Evolutionary conservation across 768 basidiomycete genomes (phyloP), one percentile per base, ranked within the genome.

Genomic region (Pulveroboletus frians): DNA sequence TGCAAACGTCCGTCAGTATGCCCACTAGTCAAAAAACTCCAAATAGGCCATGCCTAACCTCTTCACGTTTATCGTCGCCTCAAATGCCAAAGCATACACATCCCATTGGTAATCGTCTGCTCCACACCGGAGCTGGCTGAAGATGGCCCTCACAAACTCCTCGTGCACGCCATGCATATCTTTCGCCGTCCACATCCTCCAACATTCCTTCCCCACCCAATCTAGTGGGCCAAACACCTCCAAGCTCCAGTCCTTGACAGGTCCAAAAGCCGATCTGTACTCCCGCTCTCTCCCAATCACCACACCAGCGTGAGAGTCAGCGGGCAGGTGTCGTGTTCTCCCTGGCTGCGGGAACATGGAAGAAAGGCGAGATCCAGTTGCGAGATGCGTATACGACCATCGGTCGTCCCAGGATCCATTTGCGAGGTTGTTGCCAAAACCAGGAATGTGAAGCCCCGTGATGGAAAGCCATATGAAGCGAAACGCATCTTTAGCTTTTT

Each of bases 391-490:
- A 56, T 69, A 62, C 47, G 71, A 74, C 87, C 87, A 91, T 46
- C 83, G 73, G 59, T 89, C 88, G 64, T 89, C 85, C 73, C 76
- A 76, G 46, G 76, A 71, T 30, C 68, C 62, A 29, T 53, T 52
- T 2, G 71, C 69, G 39, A 80, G 56, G 3, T 72, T 72, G 18
- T 67, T 55, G 21, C 72, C 60, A 58, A 89, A 76, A 1, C 85
- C 86, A 36, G 90, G 88, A 26, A 88, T 69, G 57, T 84, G 77
- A 26, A 91, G 74, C 18, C 90, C 88, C 32, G 84, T 65, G 59
- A 84, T 71, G 7, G 82, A 80, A 10, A 92, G 69, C 84, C 84
- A 91, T 20, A 79, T 76, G 38, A 81, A 61, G 4, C 88, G 80
- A 54, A 92, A 80, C 7, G 74, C 71, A 35, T 76, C 57, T 68